phyloP scores from a whole-genome alignment of 371 early-diverging fungal genomes.

The Caulochytrium protostelioides region DNA sequence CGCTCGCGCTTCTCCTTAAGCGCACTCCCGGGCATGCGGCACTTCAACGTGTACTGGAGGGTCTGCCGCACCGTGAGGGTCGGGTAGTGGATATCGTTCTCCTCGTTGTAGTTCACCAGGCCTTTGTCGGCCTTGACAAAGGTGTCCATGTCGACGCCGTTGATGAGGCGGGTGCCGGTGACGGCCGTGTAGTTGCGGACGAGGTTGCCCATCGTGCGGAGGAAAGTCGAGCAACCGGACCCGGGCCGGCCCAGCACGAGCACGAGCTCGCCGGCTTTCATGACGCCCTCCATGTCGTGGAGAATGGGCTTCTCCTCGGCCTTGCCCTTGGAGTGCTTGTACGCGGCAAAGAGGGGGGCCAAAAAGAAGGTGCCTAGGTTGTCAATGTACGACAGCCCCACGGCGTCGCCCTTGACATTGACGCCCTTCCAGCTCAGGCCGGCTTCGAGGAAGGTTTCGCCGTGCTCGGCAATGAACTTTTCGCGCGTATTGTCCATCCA shows the following conservation, averaged over 20 bases:
- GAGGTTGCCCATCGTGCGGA: slow-evolving; percentile 39
- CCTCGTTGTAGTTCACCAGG: slow-evolving; percentile 40
- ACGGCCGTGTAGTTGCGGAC: slow-evolving; percentile 31
- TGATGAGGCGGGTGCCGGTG: slow-evolving; percentile 27
- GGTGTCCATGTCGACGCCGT: slow-evolving; percentile 28
- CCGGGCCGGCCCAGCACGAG: slow-evolving; percentile 48
- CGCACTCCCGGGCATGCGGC: slow-evolving; percentile 41
- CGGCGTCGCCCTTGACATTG: too few relatives aligned
- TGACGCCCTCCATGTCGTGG: slow-evolving; percentile 31
- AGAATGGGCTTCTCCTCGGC: slow-evolving; percentile 33
- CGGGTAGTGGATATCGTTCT: slow-evolving; percentile 47
- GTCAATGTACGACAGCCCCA: too few relatives aligned
- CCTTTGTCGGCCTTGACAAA: slow-evolving; percentile 30
- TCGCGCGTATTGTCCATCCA: too few relatives aligned
- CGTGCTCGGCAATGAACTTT: too few relatives aligned
- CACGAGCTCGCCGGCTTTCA: slow-evolving; percentile 44
- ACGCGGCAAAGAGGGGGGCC: too few relatives aligned
- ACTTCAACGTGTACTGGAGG: slow-evolving; percentile 36
- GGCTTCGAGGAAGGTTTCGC: too few relatives aligned
- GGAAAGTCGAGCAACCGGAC: slow-evolving; percentile 40
- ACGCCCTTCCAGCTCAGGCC: too few relatives aligned
- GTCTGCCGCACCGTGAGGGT: slow-evolving; percentile 43
- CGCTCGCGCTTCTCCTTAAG: too few relatives aligned
- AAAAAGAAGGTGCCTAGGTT: too few relatives aligned
- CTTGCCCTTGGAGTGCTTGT: too few relatives aligned